phyloP scores from a whole-genome alignment of 257 asterid species.

The Scutellaria baicalensis region DNA sequence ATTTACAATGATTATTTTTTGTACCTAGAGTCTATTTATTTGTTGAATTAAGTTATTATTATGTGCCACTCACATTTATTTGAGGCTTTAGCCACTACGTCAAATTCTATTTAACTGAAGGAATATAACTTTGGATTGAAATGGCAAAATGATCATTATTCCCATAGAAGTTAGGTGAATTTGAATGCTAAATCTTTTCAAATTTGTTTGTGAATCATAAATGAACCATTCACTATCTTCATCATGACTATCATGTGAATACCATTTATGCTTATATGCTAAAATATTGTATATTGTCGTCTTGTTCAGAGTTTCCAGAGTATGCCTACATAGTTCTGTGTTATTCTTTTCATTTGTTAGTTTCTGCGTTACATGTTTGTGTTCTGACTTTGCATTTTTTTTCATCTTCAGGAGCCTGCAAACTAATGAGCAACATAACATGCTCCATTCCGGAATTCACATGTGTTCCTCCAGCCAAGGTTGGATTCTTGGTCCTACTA shows the following conservation, averaged over 20 bases:
- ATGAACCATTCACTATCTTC: neutral
- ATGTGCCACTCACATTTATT: neutral
- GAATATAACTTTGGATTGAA: neutral
- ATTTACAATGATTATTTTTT: neutral
- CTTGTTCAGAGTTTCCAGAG: neutral
- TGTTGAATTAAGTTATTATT: neutral
- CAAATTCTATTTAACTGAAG: neutral
- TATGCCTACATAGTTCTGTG: neutral
- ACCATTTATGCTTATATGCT: neutral
- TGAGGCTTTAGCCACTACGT: neutral
- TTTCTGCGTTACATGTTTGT: neutral
- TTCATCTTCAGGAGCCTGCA: constrained; percentile 72
- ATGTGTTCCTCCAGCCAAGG: constrained; percentile 91
- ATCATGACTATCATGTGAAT: neutral
- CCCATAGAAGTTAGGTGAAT: neutral
- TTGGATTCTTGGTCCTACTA: constrained; percentile 17
- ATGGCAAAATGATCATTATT: neutral
- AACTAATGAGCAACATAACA: constrained; percentile 72
- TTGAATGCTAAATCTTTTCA: neutral
- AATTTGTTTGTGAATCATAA: neutral
- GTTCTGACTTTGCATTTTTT: neutral
- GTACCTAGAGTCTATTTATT: neutral
- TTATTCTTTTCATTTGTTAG: neutral
- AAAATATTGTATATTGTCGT: neutral
- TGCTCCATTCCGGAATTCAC: constrained; percentile 97